A percentile compares a stretch with the other conserved stretches of the same genome.
Evolutionary conservation across 106 monocot genomes (phyloP).

Genomic region (Dendrobium nobile): DNA sequence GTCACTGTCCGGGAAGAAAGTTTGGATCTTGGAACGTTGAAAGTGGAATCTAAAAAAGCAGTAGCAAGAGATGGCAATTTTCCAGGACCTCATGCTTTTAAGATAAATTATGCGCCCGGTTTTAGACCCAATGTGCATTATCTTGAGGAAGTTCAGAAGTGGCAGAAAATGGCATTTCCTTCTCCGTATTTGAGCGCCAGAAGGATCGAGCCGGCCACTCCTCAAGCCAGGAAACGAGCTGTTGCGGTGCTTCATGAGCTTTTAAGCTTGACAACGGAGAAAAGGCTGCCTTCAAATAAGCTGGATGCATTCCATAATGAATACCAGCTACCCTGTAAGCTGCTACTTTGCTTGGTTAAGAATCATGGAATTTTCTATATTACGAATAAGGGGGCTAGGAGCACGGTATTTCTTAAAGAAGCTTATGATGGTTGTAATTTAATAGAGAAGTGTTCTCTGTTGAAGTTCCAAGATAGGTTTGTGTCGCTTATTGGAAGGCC

Average conservation of each 20-base stretch:
- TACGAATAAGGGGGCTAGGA: conserved; percentile 83
- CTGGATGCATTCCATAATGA: conserved; percentile 82
- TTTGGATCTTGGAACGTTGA: conserved; percentile 21
- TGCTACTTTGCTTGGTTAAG: conserved; percentile 92
- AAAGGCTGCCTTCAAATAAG: conserved; percentile 68
- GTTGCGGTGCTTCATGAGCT: conserved; percentile 86
- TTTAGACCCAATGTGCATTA: conserved; percentile 74
- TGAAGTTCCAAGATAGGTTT: conserved; percentile 69
- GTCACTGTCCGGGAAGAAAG: conserved; percentile 75
- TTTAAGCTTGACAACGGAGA: conserved; percentile 77
- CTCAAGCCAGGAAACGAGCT: conserved; percentile 75
- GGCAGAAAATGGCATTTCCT: conserved; percentile 91
- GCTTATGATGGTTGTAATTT: conserved; percentile 62
- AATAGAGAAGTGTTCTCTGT: conserved; percentile 66
- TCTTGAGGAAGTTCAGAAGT: conserved; percentile 59
- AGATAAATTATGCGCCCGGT: conserved; percentile 50
- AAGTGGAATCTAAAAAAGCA: conserved; percentile 10
- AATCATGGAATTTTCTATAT: conserved; percentile 97
- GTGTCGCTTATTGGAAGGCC: conserved; percentile 62
- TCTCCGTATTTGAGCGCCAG: conserved; percentile 85
- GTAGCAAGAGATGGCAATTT: conserved; percentile 62
- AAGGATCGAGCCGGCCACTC: conserved; percentile 50
- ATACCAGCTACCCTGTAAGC: conserved; percentile 69
- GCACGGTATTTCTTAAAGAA: conserved; percentile 92
- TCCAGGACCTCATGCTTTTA: conserved; percentile 61